These are phyloP conservation scores for Strobilomyces confusus DNA, from an alignment of 768 basidiomycete species.

Conservation along the genomic window DNA sequence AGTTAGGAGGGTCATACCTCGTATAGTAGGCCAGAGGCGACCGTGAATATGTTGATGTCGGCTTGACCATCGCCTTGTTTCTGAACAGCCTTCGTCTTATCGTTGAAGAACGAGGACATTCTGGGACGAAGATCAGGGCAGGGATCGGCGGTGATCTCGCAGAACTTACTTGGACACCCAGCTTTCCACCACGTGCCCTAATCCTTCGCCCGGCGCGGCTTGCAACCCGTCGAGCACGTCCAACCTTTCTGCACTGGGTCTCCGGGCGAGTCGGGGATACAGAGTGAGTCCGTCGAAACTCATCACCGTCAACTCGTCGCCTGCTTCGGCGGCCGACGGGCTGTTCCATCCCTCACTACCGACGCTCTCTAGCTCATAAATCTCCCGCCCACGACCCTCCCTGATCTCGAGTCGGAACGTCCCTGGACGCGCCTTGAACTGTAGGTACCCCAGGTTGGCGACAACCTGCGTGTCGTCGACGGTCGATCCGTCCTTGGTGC, in stretches of 20 bases:
- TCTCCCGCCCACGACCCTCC: conserved; percentile 71
- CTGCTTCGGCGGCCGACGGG: conserved; percentile 59
- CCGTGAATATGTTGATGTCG: conserved; percentile 98
- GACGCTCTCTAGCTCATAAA: conserved; percentile 80
- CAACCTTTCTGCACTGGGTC: conserved; percentile 71
- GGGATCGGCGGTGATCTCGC: background rate
- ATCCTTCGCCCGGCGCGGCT: conserved; percentile 26
- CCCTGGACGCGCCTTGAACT: conserved; percentile 92
- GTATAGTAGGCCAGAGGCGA: conserved; percentile 93
- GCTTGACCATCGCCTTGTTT: conserved; percentile 51
- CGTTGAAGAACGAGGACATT: conserved; percentile 44
- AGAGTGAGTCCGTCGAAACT: conserved; percentile 90
- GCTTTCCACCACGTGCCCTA: conserved; percentile 42
- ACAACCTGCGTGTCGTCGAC: conserved; percentile 91
- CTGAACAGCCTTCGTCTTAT: conserved; percentile 12
- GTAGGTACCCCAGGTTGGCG: conserved; percentile 92
- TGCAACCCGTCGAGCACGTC: conserved; percentile 67
- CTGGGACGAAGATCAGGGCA: conserved; percentile 23
- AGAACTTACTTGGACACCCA: conserved; percentile 49
- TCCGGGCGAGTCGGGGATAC: conserved; percentile 71
- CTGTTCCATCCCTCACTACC: conserved; percentile 91
- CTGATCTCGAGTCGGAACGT: conserved; percentile 81
- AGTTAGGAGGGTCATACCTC: conserved; percentile 55
- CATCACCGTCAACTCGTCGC: conserved; percentile 74
- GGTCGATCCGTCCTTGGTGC: conserved; percentile 33